phyloP scores from a whole-genome alignment of 2,329 filamentous ascomycete species.

The Aspergillus novofumigatus region DNA sequence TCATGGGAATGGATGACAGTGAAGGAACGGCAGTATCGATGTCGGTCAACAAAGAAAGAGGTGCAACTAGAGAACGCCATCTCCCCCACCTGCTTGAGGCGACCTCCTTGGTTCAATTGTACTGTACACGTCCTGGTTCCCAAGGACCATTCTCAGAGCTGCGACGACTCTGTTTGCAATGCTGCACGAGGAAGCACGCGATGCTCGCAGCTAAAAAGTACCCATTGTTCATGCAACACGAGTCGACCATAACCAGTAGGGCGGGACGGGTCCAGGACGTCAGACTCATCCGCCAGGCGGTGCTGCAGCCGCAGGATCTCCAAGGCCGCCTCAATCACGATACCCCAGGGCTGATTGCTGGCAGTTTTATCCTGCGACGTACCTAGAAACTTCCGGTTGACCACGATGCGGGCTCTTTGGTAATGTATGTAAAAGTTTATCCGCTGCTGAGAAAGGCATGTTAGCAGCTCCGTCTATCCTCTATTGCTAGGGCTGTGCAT shows the following conservation, averaged over 20 bases:
- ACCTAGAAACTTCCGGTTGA: conserved; percentile 1
- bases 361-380: neutral
- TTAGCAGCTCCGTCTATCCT: neutral
- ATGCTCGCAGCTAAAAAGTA: conserved; percentile 1
- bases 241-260: neutral
- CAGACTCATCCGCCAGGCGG: neutral
- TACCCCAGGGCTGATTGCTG: neutral
- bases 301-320: conserved; percentile 1
- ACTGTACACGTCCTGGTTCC: neutral
- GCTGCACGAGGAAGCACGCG: neutral
- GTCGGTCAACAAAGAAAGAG: neutral
- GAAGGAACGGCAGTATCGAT: neutral
- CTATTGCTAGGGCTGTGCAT: no score
- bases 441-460: neutral
- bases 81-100: neutral
- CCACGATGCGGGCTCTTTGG: conserved; percentile 1
- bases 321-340: neutral
- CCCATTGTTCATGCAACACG: neutral
- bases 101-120: neutral
- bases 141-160: neutral
- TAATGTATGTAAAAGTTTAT: conserved; percentile 2
- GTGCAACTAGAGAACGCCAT: neutral
- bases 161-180: neutral
- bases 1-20: neutral
- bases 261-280: neutral